phyloP scores from a whole-genome alignment of 129 eudicot genomes.

The Arctium lappa region DNA sequence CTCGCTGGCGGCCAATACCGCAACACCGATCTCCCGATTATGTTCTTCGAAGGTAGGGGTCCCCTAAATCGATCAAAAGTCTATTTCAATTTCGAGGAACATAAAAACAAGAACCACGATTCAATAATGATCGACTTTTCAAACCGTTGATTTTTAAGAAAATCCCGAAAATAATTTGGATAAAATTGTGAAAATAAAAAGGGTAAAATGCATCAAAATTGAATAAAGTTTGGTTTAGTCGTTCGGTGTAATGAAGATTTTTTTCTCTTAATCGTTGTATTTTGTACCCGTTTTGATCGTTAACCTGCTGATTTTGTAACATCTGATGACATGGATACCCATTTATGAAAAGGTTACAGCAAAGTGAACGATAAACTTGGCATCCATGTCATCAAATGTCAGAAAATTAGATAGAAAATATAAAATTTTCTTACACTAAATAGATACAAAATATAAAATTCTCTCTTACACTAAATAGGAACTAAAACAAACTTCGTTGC shows the following conservation, averaged over 20 bases:
- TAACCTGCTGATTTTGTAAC: background rate
- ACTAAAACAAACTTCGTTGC: too few species aligned
- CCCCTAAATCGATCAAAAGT: conserved; percentile 52
- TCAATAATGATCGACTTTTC: background rate
- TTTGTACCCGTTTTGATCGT: background rate
- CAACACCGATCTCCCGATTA: conserved; percentile 85
- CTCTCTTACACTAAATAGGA: too few species aligned
- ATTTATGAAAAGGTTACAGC: too few species aligned
- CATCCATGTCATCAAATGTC: too few species aligned
- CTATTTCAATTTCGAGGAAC: background rate
- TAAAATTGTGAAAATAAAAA: background rate
- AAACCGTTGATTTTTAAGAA: too few species aligned
- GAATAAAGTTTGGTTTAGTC: background rate
- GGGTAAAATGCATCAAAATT: background rate
- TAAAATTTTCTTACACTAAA: too few species aligned
- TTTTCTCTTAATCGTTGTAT: background rate
- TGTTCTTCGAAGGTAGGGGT: conserved; percentile 80
- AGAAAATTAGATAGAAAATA: too few species aligned
- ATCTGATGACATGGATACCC: background rate
- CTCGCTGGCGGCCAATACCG: conserved; percentile 94
- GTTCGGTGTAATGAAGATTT: background rate
- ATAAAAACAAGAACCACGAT: background rate
- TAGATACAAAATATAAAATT: too few species aligned
- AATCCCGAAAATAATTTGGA: background rate
- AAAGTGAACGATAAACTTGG: too few species aligned